Percentiles rank a stretch among this genome's conserved stretches.
Evolutionary conservation across 805 yeast genomes (phyloP).

Genomic region (Wickerhamiella vanderwaltii): DNA sequence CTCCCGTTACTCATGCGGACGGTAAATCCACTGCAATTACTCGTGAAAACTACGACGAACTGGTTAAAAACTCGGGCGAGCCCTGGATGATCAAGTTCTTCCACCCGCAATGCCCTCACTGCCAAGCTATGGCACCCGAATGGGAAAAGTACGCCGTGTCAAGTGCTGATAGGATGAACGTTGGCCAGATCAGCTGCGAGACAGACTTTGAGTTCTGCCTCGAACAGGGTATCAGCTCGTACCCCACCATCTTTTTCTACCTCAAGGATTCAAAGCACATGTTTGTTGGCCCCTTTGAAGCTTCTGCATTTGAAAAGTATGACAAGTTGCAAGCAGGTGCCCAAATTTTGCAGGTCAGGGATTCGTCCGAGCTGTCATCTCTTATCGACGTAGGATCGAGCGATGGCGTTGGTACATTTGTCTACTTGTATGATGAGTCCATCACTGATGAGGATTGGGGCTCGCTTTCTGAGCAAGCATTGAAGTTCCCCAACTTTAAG

Average conservation of each 20-base stretch:
- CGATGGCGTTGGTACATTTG: slow-evolving; percentile 25
- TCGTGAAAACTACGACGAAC: slow-evolving; percentile 21
- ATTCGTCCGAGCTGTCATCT: slow-evolving; percentile 19
- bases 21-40: slow-evolving; percentile 27
- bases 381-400: slow-evolving; percentile 18
- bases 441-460: slow-evolving; percentile 31
- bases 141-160: slow-evolving; percentile 29
- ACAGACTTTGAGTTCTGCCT: slow-evolving; percentile 26
- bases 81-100: slow-evolving; percentile 33
- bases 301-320: slow-evolving; percentile 26
- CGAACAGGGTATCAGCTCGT: slow-evolving; percentile 25
- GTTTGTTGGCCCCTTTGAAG: slow-evolving; percentile 24
- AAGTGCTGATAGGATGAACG: slow-evolving; percentile 24
- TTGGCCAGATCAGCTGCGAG: slow-evolving; percentile 34
- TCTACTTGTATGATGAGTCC: slow-evolving; percentile 31
- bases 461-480: slow-evolving; percentile 27
- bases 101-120: slow-evolving; percentile 32
- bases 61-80: slow-evolving; percentile 24
- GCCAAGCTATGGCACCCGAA: slow-evolving; percentile 28
- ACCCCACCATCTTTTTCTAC: slow-evolving; percentile 16
- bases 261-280: slow-evolving; percentile 16
- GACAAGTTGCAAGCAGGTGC: slow-evolving; percentile 24
- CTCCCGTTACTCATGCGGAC: slow-evolving; percentile 14
- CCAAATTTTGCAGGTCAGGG: slow-evolving; percentile 23
- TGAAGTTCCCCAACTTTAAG: slow-evolving; percentile 15